Base-by-base conservation (phyloP, 495 filamentous ascomycete genomes). In the Friedmanniomyces simplex region DNA sequence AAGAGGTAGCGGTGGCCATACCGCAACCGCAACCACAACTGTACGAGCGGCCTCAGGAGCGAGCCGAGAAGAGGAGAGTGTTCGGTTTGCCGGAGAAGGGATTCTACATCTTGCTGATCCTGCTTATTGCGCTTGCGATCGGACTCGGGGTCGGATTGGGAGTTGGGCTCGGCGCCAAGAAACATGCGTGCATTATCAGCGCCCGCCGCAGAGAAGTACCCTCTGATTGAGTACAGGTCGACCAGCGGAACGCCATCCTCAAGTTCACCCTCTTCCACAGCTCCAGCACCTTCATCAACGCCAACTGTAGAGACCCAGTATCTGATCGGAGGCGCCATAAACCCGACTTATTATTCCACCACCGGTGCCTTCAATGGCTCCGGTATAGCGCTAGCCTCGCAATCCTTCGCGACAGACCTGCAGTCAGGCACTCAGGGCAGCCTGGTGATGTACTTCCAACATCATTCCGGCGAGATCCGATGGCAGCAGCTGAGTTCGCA, bases 311-410 rank as follows among this genome's bases (percentile, higher is more conserved):
- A 41, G 32, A 25, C 57, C 10, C 52, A 61, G 22, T 58, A 63
- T 34, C 50, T 50, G 14, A 61, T 66, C 30, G 61, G 64, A 11
- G 61, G 64, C 12, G 37, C 54, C 10, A 58, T 66, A 21, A 59
- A 63, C 46, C 43, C 49, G 14, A 25, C 28, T 2, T 63, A 62
- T 21, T 50, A 65, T 21, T 69, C 68, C 16, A 62, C 59, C 20
- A 57, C 55, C 36, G 69, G 69, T 25, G 69, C 69, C 1, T 69
- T 71, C 65, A 70, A 71, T 54, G 69, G 68, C 41, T 69, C 69
- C 1, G 68, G 69, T 6, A 67, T 71, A 25, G 69, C 69, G 1
- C 30, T 71, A 39, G 68, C 69, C 24, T 70, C 68, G 0, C 60
- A 70, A 36, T 70, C 69, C 7, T 71, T 70, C 46, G 54, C 57